A percentile compares a stretch with the other conserved stretches of the same genome.
phyloP scores from a whole-genome alignment of 1,284 basidiomycete species.

The Coniferiporia weirii region DNA sequence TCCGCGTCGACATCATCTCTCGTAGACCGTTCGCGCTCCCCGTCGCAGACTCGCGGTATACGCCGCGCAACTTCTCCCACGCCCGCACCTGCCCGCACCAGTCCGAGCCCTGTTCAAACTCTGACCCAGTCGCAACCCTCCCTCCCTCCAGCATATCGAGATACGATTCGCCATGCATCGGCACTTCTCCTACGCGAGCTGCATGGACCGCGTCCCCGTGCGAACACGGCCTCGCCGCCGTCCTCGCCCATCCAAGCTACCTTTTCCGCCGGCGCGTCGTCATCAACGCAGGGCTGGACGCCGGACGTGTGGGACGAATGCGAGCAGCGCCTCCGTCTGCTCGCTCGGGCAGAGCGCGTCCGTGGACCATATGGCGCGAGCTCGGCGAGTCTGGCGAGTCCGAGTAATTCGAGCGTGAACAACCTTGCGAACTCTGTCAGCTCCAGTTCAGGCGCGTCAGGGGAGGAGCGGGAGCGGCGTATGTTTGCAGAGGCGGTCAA shows the following conservation, averaged over 20 bases:
- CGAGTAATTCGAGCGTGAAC: constrained; percentile 27
- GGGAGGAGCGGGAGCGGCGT: constrained; percentile 64
- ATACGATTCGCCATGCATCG: constrained; percentile 11
- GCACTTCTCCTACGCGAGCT: constrained; percentile 14
- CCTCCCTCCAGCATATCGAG: neutral
- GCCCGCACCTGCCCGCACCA: neutral
- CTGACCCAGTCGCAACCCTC: neutral
- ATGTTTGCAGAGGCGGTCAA: constrained; percentile 65
- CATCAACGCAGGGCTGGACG: neutral
- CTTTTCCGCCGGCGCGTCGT: neutral
- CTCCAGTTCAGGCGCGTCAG: constrained; percentile 36
- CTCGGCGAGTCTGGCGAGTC: constrained; percentile 32
- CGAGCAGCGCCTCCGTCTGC: constrained; percentile 54
- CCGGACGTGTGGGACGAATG: constrained; percentile 65
- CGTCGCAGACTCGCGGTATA: constrained; percentile 2
- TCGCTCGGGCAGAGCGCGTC: constrained; percentile 64
- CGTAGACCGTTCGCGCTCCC: constrained; percentile 11
- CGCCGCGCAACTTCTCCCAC: constrained; percentile 3
- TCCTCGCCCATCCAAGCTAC: neutral
- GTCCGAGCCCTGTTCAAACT: neutral
- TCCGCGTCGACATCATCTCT: constrained; percentile 8
- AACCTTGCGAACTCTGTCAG: constrained; percentile 20
- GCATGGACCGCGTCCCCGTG: constrained; percentile 9
- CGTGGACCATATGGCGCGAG: constrained; percentile 36
- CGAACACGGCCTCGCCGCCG: neutral